Conservation (phyloP, 1,139 yeast genomes). For the Eremothecium coryli region DNA sequence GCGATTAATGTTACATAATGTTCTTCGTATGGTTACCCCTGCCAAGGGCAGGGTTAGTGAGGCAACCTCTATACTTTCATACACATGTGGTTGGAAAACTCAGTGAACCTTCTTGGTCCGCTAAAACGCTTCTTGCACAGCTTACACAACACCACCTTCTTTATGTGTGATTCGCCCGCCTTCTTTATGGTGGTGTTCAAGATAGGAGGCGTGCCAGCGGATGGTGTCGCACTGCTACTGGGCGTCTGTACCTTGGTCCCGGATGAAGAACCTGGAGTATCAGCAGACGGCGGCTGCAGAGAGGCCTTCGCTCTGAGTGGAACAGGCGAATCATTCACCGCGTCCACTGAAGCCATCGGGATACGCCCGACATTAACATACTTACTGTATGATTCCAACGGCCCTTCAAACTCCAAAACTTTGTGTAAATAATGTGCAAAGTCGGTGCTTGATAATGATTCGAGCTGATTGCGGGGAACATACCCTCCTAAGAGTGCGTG, state of each 20-base stretch:
- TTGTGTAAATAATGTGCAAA: constrained; percentile 30
- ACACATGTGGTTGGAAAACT: constrained; percentile 17
- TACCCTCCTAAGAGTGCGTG: constrained; percentile 29
- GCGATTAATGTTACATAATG: constrained; percentile 2
- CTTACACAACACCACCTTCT: constrained; percentile 21
- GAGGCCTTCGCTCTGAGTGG: constrained; percentile 4
- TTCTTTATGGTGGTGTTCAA: constrained; percentile 7
- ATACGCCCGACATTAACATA: constrained; percentile 14
- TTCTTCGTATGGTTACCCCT: constrained; percentile 2
- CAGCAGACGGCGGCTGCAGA: constrained; percentile 1
- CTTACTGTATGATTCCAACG: constrained; percentile 21
- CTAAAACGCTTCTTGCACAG: constrained; percentile 18
- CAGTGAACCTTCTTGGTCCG: constrained; percentile 19
- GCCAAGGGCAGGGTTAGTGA: neutral
- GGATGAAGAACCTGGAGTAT: constrained; percentile 3
- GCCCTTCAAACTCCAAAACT: constrained; percentile 23
- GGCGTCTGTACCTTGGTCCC: constrained; percentile 5
- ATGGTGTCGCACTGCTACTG: constrained; percentile 7
- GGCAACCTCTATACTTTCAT: constrained; percentile 10
- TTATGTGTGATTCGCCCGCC: constrained; percentile 5
- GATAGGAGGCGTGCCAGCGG: constrained; percentile 7
- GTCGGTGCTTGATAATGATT: constrained; percentile 27
- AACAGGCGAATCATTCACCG: constrained; percentile 5
- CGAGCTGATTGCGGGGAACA: constrained; percentile 28
- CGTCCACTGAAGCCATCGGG: constrained; percentile 8